phyloP scores from a whole-genome alignment of 768 basidiomycete genomes.

The Pulveroboletus frians region DNA sequence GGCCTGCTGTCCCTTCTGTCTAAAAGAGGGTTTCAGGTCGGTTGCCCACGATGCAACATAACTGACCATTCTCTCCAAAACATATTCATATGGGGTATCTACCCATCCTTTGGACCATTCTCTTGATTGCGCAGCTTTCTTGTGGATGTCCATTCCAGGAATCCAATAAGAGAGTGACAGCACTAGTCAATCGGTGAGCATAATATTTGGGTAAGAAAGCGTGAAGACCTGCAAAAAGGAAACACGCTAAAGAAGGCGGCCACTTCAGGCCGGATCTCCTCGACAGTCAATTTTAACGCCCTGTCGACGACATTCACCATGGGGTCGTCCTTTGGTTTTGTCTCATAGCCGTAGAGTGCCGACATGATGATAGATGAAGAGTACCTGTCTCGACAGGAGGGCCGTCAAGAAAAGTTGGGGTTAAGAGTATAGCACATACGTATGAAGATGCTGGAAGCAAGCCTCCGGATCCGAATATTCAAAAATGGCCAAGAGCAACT shows the following conservation, averaged over 20 bases:
- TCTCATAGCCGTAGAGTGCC: conserved; percentile 31
- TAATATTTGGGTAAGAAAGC: background rate
- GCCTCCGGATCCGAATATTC: conserved; percentile 16
- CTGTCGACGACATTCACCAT: conserved; percentile 24
- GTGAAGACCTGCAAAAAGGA: conserved; percentile 4
- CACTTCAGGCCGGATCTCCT: conserved; percentile 22
- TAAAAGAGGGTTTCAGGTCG: background rate
- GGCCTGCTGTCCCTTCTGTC: conserved; percentile 11
- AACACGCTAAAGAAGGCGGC: conserved; percentile 14
- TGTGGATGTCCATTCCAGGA: conserved; percentile 29
- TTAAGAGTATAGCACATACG: background rate
- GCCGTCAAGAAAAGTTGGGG: background rate
- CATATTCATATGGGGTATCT: conserved; percentile 17
- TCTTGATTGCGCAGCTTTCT: conserved; percentile 16
- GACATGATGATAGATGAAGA: conserved; percentile 29
- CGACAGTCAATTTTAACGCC: conserved; percentile 22
- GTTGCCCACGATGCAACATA: background rate
- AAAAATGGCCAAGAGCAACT: conserved; percentile 27
- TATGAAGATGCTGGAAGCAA: conserved; percentile 20
- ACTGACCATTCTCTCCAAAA: conserved; percentile 13
- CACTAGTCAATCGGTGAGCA: conserved; percentile 16
- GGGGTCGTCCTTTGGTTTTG: conserved; percentile 24
- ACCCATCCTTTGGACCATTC: conserved; percentile 18
- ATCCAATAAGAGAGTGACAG: conserved; percentile 25
- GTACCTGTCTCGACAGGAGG: conserved; percentile 11